phyloP scores from a whole-genome alignment of 139 green algal species.

The Picochlorum sp. region DNA sequence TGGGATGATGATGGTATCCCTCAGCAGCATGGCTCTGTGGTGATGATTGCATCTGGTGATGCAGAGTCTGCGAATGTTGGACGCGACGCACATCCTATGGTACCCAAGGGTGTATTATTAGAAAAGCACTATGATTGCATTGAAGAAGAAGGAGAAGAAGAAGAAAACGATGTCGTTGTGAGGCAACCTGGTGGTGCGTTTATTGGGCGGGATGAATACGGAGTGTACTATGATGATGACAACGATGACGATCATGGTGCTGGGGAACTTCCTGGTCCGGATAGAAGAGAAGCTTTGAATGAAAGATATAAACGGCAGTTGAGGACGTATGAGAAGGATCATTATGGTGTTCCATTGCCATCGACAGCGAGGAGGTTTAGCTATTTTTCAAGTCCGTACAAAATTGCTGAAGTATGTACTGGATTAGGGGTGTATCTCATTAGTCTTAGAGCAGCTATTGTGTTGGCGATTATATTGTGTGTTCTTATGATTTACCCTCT shows the following conservation, averaged over 20 bases:
- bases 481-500: conserved; percentile 37
- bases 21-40: no score
- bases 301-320: conserved; percentile 21
- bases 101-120: no score
- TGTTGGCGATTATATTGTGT: conserved; percentile 28
- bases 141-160: no score
- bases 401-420: conserved; percentile 24
- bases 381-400: conserved; percentile 17
- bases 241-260: background rate
- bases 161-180: no score
- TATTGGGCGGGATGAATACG: no score
- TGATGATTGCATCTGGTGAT: no score
- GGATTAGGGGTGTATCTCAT: conserved; percentile 29
- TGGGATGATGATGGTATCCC: background rate
- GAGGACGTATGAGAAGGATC: conserved; percentile 12
- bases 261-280: background rate
- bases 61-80: no score
- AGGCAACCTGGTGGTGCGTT: no score
- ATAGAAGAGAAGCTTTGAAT: conserved; percentile 19
- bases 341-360: conserved; percentile 23
- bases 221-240: background rate
- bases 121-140: no score
- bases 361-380: conserved; percentile 19
- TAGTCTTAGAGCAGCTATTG: conserved; percentile 17
- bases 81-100: no score